Percentiles rank a stretch among this genome's conserved stretches.
phyloP scores from a whole-genome alignment of 2,329 filamentous ascomycete genomes.

The Fusarium multiceps region DNA sequence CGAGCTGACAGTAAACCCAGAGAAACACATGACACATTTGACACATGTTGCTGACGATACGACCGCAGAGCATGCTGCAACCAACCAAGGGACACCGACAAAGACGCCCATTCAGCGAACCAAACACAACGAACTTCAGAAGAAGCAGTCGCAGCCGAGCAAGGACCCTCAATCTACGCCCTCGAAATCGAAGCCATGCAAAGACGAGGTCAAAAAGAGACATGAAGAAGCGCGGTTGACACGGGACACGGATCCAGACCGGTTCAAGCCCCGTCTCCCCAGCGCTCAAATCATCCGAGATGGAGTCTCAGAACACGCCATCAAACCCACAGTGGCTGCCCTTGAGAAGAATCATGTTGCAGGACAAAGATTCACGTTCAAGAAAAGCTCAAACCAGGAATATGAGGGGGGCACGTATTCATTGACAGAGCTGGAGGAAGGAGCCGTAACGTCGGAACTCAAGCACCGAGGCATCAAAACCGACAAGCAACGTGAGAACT shows the following conservation, averaged over 20 bases:
- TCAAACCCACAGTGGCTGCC: slow-evolving; percentile 37
- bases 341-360: slow-evolving; percentile 37
- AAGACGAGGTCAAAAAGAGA: not conserved
- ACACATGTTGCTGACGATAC: not conserved
- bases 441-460: slow-evolving; percentile 31
- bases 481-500: slow-evolving; percentile 33
- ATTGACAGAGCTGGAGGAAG: slow-evolving; percentile 8
- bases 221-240: slow-evolving; percentile 7
- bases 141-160: not conserved
- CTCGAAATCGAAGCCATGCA: not conserved
- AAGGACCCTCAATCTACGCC: not conserved
- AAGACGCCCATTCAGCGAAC: slow-evolving; percentile 3
- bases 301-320: slow-evolving; percentile 40
- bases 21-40: slow-evolving; percentile 13
- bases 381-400: not conserved
- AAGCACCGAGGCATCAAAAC: slow-evolving; percentile 28
- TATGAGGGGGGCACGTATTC: slow-evolving; percentile 27
- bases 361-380: slow-evolving; percentile 17
- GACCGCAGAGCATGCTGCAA: slow-evolving; percentile 5
- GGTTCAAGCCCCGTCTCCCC: slow-evolving; percentile 2
- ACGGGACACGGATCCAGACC: not conserved
- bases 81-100: slow-evolving; percentile 18
- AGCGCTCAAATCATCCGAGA: slow-evolving; percentile 36
- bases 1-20: slow-evolving; percentile 26
- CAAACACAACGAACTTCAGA: not conserved